Percentiles rank a stretch among this genome's conserved stretches.
Evolutionary conservation across 2,329 filamentous ascomycete genomes (phyloP).

Genomic region (Dichotomopilus funicola): DNA sequence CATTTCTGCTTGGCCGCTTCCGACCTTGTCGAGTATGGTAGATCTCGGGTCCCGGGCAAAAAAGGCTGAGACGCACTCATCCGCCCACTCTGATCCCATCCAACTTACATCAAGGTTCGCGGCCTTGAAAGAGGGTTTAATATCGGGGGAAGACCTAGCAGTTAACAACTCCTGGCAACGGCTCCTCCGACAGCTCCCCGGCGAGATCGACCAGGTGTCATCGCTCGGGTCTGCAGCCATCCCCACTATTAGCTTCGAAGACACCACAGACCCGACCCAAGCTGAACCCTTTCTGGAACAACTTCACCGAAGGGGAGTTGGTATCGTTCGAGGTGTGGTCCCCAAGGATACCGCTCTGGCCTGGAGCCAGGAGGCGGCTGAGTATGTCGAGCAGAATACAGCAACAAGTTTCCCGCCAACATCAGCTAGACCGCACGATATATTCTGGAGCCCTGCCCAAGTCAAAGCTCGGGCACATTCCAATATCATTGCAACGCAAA

Average conservation of each 20-base stretch:
- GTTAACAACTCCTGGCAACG: constrained; percentile 37
- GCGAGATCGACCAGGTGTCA: constrained; percentile 33
- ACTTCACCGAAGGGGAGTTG: constrained; percentile 21
- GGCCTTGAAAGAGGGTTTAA: constrained; percentile 36
- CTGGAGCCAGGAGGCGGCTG: constrained; percentile 43
- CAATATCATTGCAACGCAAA: constrained; percentile 34
- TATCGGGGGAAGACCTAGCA: constrained; percentile 33
- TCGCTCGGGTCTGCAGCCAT: constrained; percentile 32
- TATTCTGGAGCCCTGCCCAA: constrained; percentile 38
- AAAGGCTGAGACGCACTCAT: constrained; percentile 24
- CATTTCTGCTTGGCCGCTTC: constrained; percentile 14
- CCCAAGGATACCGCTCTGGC: constrained; percentile 29
- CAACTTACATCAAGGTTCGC: constrained; percentile 37
- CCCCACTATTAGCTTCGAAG: constrained; percentile 36
- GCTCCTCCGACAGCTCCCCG: constrained; percentile 32
- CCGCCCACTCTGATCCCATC: constrained; percentile 32
- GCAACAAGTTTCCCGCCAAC: constrained; percentile 28
- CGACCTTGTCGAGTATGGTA: constrained; percentile 17
- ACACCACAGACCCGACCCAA: constrained; percentile 29
- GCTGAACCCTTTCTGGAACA: constrained; percentile 22
- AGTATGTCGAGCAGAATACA: constrained; percentile 45
- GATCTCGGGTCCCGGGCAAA: constrained; percentile 13
- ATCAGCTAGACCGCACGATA: constrained; percentile 30
- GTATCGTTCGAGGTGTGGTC: constrained; percentile 22
- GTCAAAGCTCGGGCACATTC: constrained; percentile 35